Percentiles rank a stretch among this genome's conserved stretches.
These are phyloP conservation scores for Tulasnella sp. DNA, from an alignment of 768 basidiomycete genomes.

Conservation along the genomic window DNA sequence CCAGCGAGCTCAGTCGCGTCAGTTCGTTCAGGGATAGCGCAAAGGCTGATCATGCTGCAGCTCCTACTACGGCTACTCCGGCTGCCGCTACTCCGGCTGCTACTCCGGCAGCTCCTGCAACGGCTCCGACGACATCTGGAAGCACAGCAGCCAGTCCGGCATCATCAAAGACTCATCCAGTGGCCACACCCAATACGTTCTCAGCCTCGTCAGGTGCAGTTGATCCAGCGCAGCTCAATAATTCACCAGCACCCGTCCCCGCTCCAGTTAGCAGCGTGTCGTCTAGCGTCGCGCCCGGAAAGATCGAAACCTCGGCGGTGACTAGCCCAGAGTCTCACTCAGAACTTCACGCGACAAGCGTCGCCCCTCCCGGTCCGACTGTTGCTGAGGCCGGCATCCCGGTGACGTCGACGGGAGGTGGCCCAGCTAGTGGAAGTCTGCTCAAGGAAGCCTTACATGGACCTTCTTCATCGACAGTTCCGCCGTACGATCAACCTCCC, in stretches of 20 bases:
- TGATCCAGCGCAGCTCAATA: slow-evolving; percentile 36
- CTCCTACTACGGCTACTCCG: neutral
- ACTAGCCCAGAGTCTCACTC: neutral
- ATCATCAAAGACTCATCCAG: neutral
- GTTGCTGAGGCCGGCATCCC: slow-evolving; percentile 77
- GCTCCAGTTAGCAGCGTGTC: slow-evolving; percentile 28
- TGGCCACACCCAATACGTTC: neutral
- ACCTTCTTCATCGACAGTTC: neutral
- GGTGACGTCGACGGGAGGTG: slow-evolving; percentile 53
- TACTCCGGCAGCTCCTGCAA: slow-evolving; percentile 7
- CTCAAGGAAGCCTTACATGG: slow-evolving; percentile 21
- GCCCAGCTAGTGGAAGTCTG: slow-evolving; percentile 63
- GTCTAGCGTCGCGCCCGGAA: neutral
- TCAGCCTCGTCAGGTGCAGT: slow-evolving; percentile 29
- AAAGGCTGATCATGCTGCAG: slow-evolving; percentile 2
- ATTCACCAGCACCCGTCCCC: slow-evolving; percentile 34
- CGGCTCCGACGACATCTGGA: slow-evolving; percentile 25
- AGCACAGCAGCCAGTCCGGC: neutral
- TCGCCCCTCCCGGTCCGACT: slow-evolving; percentile 46
- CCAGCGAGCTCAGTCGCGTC: slow-evolving; percentile 19
- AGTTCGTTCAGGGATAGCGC: slow-evolving; percentile 43
- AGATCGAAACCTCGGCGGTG: neutral
- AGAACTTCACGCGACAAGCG: neutral
- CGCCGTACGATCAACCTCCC: neutral
- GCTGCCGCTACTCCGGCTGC: slow-evolving; percentile 17